Base-by-base conservation (phyloP, 345 rosid genomes). In the Cardamine occulta region DNA sequence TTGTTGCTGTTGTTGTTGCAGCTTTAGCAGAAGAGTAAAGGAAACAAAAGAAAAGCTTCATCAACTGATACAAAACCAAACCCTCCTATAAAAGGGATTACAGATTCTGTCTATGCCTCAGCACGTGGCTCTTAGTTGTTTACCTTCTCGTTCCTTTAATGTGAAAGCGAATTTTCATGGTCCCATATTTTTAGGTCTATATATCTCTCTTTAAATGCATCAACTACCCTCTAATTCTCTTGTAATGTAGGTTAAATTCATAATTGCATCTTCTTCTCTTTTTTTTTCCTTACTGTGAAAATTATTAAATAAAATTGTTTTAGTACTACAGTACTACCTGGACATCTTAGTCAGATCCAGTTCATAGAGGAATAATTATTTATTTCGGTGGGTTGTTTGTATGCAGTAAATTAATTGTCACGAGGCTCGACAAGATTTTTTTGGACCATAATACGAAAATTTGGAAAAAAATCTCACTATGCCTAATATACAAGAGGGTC, bases 21-120 rank as follows among this genome's bases (percentile, higher is more conserved):
- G 84, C 82, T 76, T 78, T 81, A 74, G 59, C 62, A 69, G 78
- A 81, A 76, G 81, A 75, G 65, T 78, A 68, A 72, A 75, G 53
- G 21, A 70, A 59, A 34, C 51, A 58, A 79, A 58, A 51, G 21
- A 70, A 71, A 71, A 64, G 72, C 53, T 44, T 18, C 70, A 53
- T 31, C 13, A 66, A 52, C 40, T n/a, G 65, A 37, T 58, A 26
- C 32, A 29, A 29, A 39, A 70, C 66, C 42, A 54, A 63, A 70
- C 58, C 75, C 31, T 62, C 64, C 57, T 54, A 42, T 34, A 54
- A 70, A 47, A 55, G 13, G 55, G 10, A 24, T 47, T 49, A 71
- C 23, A 71, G 72, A 65, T 77, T 77, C 76, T 71, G 62, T 71
- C 61, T 47, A 55, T 39, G 61, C 64, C 66, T 54, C 28, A 7